Evolutionary conservation across 306 rosid species (phyloP), one percentile per base, ranked within the genome.

Genomic region (Sesbania bispinosa): DNA sequence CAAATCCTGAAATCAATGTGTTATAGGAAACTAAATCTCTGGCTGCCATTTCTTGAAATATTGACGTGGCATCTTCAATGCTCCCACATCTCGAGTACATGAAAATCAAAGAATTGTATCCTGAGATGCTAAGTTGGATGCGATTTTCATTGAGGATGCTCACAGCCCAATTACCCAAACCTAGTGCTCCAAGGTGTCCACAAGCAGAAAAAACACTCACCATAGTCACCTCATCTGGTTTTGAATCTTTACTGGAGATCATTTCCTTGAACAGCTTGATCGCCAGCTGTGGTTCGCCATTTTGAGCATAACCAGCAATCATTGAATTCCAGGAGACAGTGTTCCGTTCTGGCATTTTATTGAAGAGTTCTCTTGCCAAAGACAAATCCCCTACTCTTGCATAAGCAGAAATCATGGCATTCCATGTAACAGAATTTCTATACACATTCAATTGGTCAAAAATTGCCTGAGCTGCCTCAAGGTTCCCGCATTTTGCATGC

Each of bases 181-280:
- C 81, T 68, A 83, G 75, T 6, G 83, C 86, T 68, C 89, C 89
- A 48, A 89, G 81, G 83, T 86, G 96, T 65, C 87, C 92, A 81
- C 96, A 86, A 6, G 92, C 89, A 46, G 96, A 84, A 36, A 89
- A 71, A 60, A 85, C 88, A 81, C 88, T 84, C 42, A 82, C 88
- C 86, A 83, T 63, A 27, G 96, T 89, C 77, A 86, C 87, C 79
- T 89, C 89, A 83, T 89, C 82, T 21, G 96, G 92, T 72, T 74
- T 81, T 45, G 69, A 72, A 39, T 38, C 73, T 50, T 60, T 35
- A 26, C 36, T 27, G 13, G 65, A 51, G 74, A 73, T 76, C 91
- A 86, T 84, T 52, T 86, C 82, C 75, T 74, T 79, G 62, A 89
- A 89, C 64, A 89, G 81, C 62, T 84, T 54, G 46, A 89, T 79